A percentile compares a stretch with the other conserved stretches of the same genome.
Conservation (phyloP, 345 rosid species). For the Eucalyptus urophylla region DNA sequence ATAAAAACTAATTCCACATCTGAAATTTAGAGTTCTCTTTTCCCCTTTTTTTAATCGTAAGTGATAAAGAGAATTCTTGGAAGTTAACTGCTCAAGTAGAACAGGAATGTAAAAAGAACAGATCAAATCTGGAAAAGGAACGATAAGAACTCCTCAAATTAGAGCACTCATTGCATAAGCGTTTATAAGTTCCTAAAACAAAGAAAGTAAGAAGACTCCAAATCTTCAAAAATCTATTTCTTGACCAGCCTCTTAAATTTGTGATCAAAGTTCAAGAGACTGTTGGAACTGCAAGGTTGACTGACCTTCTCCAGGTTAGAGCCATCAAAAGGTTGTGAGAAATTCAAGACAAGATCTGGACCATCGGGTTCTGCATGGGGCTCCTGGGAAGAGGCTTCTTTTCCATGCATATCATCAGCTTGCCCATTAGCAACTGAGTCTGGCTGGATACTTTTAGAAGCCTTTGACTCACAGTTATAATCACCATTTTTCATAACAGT, state of each 20-base stretch:
- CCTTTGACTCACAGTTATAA: slow-evolving; percentile 13
- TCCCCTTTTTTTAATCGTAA: not conserved
- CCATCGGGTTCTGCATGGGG: not conserved
- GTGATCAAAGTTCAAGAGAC: not conserved
- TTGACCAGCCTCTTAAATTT: not conserved
- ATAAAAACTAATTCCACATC: not conserved
- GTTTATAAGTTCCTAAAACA: not conserved
- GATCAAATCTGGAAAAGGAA: not conserved
- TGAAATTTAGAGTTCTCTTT: not conserved
- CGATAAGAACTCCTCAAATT: not conserved
- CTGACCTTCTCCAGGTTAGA: not conserved
- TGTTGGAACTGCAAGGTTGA: not conserved
- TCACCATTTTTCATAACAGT: slow-evolving; percentile 23
- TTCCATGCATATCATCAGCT: slow-evolving; percentile 5
- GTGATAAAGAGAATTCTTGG: not conserved
- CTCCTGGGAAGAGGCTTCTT: slow-evolving; percentile 8
- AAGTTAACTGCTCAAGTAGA: not conserved
- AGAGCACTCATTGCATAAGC: not conserved
- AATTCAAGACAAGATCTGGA: slow-evolving; percentile 8
- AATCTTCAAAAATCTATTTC: not conserved
- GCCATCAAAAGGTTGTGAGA: slow-evolving; percentile 2
- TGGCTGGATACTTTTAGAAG: not conserved
- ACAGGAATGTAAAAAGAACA: not conserved
- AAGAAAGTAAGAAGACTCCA: not conserved
- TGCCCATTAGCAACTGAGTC: slow-evolving; percentile 12